A percentile compares a stretch with the other conserved stretches of the same genome.
phyloP scores from a whole-genome alignment of 1,284 basidiomycete species.

The Polyporus tsugae region DNA sequence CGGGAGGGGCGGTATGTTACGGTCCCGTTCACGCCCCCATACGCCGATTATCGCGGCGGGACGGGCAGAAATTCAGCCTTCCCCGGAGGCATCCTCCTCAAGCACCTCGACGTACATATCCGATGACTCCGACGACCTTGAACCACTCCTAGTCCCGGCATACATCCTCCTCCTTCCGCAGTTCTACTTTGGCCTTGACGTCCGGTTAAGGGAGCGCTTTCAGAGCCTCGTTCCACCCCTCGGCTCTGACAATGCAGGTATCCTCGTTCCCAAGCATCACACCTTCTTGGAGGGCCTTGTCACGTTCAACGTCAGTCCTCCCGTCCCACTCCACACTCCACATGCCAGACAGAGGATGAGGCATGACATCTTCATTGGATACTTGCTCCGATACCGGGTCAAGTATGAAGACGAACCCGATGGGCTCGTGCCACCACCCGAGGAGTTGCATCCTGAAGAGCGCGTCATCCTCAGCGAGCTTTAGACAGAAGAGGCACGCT shows the following conservation, averaged over 20 bases:
- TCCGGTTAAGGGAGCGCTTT: conserved; percentile 5
- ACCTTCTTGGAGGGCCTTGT: conserved; percentile 21
- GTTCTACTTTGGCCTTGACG: conserved; percentile 15
- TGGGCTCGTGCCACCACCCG: not conserved
- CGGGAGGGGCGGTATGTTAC: conserved; percentile 9
- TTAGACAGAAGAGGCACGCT: conserved; percentile 15
- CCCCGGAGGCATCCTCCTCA: conserved; percentile 8
- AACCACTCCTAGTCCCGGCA: conserved; percentile 12
- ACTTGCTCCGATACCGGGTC: conserved; percentile 11
- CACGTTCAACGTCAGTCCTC: conserved; percentile 16
- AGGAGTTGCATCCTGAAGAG: conserved; percentile 14
- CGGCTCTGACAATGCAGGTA: conserved; percentile 11
- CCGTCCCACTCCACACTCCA: conserved; percentile 6
- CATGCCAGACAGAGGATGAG: conserved; percentile 10
- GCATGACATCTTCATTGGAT: conserved; percentile 17
- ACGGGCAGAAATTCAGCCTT: conserved; percentile 5
- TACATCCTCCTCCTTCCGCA: conserved; percentile 12
- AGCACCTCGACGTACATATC: conserved; percentile 22
- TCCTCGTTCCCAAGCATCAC: conserved; percentile 15
- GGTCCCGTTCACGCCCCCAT: not conserved
- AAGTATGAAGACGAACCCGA: conserved; percentile 9
- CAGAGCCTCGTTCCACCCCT: conserved; percentile 20
- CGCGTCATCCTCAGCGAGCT: conserved; percentile 11
- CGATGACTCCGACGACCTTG: conserved; percentile 17
- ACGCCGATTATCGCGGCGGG: not conserved